Base-by-base conservation (phyloP, 257 asterid genomes). In the Ehretia macrophylla region DNA sequence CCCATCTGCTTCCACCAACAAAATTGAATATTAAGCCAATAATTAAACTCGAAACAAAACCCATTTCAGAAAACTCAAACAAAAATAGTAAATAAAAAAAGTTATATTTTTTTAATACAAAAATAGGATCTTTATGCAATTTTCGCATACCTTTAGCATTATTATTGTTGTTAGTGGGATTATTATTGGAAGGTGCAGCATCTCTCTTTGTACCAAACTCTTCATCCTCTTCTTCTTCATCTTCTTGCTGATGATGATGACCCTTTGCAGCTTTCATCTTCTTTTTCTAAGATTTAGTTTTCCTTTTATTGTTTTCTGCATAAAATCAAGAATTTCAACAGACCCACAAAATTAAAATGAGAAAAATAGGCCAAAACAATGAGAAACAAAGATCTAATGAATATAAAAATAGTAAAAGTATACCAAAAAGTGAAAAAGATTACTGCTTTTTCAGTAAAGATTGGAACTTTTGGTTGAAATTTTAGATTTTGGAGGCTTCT, bases 141-240 rank as follows among this genome's bases (percentile, higher is more conserved):
- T 51, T 42, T 6, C 14, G 16, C 21, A 57, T 56, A 84, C 95
- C 88, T 84, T 72, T 84, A 63, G 76, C 38, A 58, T 76, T 81
- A 70, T 71, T 87, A 27, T 68, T 63, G 20, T 21, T n/a, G 32
- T 52, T 52, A 6, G 39, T 20, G 62, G 77, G 51, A 59, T 76
- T 83, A 66, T 70, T 85, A 19, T 68, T 61, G 40, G 91, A 81
- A 18, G 83, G 68, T n/a, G 86, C 39, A 45, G 81, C 84, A 52
- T 83, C 85, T 68, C 73, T 87, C 58, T 61, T 80, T 5, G 75
- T 22, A 46, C 80, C 95, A 65, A 77, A 80, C 58, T 90, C 91
- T 8, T 79, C 95, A 18, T 87, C 91, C 75, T 70, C 93, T 71
- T 78, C 89, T 20, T 86, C 95, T 53, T 90, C 94, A 50, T 87